Evolutionary conservation across 2,329 filamentous ascomycete genomes (phyloP).

Genomic region (Penicillium sp.): DNA sequence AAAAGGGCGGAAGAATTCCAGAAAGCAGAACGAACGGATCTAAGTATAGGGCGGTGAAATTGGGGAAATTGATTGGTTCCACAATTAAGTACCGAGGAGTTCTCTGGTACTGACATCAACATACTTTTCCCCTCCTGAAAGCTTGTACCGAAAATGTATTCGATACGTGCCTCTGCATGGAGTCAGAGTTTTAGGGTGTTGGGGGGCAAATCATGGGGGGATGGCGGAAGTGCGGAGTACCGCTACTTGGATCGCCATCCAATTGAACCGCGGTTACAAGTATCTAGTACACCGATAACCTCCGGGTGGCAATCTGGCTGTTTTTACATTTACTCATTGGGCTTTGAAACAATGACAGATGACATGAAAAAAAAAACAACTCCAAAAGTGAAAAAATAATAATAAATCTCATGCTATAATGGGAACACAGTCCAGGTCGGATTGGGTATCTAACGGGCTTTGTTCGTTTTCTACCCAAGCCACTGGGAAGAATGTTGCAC

Average conservation of each 20-base stretch:
- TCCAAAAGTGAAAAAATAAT: no score
- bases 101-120: not conserved
- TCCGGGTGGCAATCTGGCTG: not conserved
- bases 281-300: constrained; percentile 15
- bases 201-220: constrained; percentile 21
- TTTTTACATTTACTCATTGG: not conserved
- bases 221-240: constrained; percentile 17
- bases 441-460: not conserved
- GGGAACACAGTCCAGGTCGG: not conserved
- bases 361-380: not conserved
- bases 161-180: not conserved
- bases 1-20: constrained; percentile 23
- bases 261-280: not conserved
- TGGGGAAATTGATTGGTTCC: constrained; percentile 9
- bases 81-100: constrained; percentile 1
- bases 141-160: constrained; percentile 9
- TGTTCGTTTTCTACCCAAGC: not conserved
- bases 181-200: constrained; percentile 10
- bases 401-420: not conserved
- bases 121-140: not conserved
- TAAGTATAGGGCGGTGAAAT: constrained; percentile 27
- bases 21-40: constrained; percentile 16
- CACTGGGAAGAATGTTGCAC: not conserved
- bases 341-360: not conserved
- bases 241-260: constrained; percentile 11